A percentile compares a stretch with the other conserved stretches of the same genome.
These are phyloP conservation scores for Scheffersomyces cryptocercus DNA, from an alignment of 1,139 yeast species.

Conservation along the genomic window DNA sequence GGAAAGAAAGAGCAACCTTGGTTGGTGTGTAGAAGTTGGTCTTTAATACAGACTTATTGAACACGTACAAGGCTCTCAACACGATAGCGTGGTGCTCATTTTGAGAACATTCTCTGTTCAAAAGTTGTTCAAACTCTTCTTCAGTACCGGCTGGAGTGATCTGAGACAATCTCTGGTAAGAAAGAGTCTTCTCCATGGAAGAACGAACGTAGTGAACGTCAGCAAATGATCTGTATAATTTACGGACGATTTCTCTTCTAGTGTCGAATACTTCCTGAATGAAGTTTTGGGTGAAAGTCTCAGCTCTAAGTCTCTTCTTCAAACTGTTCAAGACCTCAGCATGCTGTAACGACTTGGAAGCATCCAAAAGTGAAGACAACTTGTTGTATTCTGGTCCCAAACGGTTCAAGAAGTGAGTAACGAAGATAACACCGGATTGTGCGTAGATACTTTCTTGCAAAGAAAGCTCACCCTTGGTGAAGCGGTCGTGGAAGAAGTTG, in stretches of 20 bases:
- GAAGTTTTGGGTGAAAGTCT: slow-evolving; percentile 86
- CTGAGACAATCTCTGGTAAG: slow-evolving; percentile 83
- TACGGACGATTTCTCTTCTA: slow-evolving; percentile 73
- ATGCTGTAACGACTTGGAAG: slow-evolving; percentile 59
- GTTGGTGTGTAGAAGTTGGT: slow-evolving; percentile 94
- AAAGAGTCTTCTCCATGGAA: slow-evolving; percentile 75
- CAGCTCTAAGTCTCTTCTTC: slow-evolving; percentile 88
- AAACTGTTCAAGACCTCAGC: slow-evolving; percentile 77
- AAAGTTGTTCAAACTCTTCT: slow-evolving; percentile 68
- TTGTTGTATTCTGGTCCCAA: slow-evolving; percentile 88
- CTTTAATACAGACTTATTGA: slow-evolving; percentile 85
- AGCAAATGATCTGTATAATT: slow-evolving; percentile 89
- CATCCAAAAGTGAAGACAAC: slow-evolving; percentile 63
- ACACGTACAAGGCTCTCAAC: slow-evolving; percentile 76
- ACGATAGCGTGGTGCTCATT: slow-evolving; percentile 80
- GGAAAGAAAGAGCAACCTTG: slow-evolving; percentile 91
- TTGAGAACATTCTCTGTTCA: slow-evolving; percentile 74
- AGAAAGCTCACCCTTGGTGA: slow-evolving; percentile 76
- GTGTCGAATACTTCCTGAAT: slow-evolving; percentile 76
- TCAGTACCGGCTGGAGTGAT: slow-evolving; percentile 75
- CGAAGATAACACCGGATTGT: slow-evolving; percentile 90
- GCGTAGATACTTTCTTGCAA: slow-evolving; percentile 95
- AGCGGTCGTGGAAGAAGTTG: slow-evolving; percentile 74
- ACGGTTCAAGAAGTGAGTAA: slow-evolving; percentile 90
- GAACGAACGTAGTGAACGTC: slow-evolving; percentile 82